These are phyloP conservation scores for Hypseocharis bilobata DNA, from an alignment of 441 rosid genomes.

Conservation along the genomic window DNA sequence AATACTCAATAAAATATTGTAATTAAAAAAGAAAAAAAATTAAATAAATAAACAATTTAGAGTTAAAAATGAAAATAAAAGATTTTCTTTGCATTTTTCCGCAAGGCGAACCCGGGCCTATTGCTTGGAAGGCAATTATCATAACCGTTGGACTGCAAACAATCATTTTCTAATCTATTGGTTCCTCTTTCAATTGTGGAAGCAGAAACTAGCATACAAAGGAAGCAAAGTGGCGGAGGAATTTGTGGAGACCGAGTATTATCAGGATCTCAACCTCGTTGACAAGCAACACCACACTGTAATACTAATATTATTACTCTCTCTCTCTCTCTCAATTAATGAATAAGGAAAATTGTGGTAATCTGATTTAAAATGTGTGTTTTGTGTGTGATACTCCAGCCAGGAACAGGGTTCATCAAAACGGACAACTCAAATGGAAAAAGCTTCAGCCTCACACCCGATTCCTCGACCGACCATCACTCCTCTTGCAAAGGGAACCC, in stretches of 20 bases:
- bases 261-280: slow-evolving; percentile 44
- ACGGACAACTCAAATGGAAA: slow-evolving; percentile 28
- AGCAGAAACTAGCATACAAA: slow-evolving; percentile 31
- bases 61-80: too few relatives aligned
- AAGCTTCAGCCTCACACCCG: slow-evolving; percentile 30
- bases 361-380: too few relatives aligned
- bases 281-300: slow-evolving; percentile 64
- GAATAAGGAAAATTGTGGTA: too few relatives aligned
- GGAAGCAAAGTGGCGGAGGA: slow-evolving; percentile 39
- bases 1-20: too few relatives aligned
- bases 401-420: slow-evolving; percentile 57
- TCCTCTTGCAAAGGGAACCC: slow-evolving; percentile 52
- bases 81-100: too few relatives aligned
- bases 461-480: slow-evolving; percentile 21
- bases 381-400: slow-evolving; percentile 30
- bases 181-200: background rate
- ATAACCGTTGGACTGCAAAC: background rate
- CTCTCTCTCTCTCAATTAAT: background rate
- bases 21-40: too few relatives aligned
- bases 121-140: too few relatives aligned
- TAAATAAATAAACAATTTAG: too few relatives aligned
- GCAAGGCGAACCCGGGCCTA: too few relatives aligned
- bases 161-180: too few relatives aligned
- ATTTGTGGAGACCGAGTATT: slow-evolving; percentile 52
- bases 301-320: slow-evolving; percentile 1